Evolutionary conservation across 2,329 filamentous ascomycete genomes (phyloP).

Genomic region (Talaromyces sp.): DNA sequence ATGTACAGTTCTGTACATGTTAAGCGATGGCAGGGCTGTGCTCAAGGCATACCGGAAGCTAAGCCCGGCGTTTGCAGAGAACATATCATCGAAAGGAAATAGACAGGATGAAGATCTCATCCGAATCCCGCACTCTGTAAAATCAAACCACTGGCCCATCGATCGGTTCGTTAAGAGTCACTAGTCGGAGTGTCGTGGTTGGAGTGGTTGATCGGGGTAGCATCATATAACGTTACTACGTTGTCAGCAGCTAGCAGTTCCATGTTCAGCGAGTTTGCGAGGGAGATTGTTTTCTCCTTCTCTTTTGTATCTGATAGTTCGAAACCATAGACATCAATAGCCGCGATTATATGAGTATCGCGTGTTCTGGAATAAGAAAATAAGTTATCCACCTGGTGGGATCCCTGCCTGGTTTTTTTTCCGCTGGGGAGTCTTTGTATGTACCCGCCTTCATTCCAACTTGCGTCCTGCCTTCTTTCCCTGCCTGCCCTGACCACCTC

Average conservation of each 20-base stretch:
- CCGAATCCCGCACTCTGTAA: background rate
- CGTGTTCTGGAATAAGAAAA: slow-evolving; percentile 3
- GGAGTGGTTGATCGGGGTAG: background rate
- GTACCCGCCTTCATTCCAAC: slow-evolving; percentile 17
- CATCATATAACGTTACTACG: background rate
- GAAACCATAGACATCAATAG: background rate
- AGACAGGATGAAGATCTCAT: background rate
- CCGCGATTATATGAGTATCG: background rate
- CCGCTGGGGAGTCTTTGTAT: background rate
- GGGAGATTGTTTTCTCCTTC: background rate
- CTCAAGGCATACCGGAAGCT: background rate
- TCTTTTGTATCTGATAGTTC: background rate
- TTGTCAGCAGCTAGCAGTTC: background rate
- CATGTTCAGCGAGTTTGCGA: background rate
- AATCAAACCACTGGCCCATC: background rate
- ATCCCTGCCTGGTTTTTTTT: background rate
- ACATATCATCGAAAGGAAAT: background rate
- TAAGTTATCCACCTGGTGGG: slow-evolving; percentile 1
- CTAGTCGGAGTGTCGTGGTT: background rate
- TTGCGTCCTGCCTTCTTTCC: background rate
- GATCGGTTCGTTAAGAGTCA: background rate
- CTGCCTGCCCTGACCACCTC: background rate
- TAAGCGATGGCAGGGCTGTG: slow-evolving; percentile 6
- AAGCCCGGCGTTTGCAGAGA: background rate
- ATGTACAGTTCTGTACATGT: background rate